Evolutionary conservation across 805 yeast genomes (phyloP).

Genomic region (Starmera pachycereana): DNA sequence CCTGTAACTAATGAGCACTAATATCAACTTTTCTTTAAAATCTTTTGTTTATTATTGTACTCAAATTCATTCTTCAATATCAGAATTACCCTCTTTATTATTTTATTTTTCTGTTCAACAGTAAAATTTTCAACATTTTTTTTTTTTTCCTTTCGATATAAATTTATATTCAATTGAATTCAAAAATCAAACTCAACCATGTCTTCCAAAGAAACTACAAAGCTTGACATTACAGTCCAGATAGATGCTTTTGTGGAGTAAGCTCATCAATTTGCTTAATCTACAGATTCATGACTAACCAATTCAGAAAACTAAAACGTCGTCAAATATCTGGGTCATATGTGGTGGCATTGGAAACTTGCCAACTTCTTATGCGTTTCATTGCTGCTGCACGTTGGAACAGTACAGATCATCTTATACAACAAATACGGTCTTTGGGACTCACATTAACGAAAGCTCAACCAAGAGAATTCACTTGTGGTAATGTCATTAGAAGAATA

Average conservation of each 20-base stretch:
- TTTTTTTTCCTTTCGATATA: no score
- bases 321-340: conserved; percentile 78
- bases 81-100: background rate
- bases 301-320: conserved; percentile 50
- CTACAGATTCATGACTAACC: conserved; percentile 1
- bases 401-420: conserved; percentile 60
- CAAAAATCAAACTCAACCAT: conserved; percentile 1
- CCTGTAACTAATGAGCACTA: no score
- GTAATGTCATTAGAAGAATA: conserved; percentile 85
- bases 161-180: background rate
- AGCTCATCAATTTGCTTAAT: conserved; percentile 2
- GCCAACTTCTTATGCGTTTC: conserved; percentile 79
- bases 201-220: conserved; percentile 9
- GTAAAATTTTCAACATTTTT: background rate
- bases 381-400: conserved; percentile 87
- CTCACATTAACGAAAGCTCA: conserved; percentile 61
- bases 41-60: background rate
- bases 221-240: conserved; percentile 26
- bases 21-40: no score
- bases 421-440: conserved; percentile 67
- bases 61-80: background rate
- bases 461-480: conserved; percentile 82
- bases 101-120: background rate
- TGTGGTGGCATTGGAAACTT: conserved; percentile 74
- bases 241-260: conserved; percentile 33